Evolutionary conservation across 352 stramenopile genomes (phyloP), one percentile per base, ranked within the genome.

Genomic region (Blastocystis sp.): DNA sequence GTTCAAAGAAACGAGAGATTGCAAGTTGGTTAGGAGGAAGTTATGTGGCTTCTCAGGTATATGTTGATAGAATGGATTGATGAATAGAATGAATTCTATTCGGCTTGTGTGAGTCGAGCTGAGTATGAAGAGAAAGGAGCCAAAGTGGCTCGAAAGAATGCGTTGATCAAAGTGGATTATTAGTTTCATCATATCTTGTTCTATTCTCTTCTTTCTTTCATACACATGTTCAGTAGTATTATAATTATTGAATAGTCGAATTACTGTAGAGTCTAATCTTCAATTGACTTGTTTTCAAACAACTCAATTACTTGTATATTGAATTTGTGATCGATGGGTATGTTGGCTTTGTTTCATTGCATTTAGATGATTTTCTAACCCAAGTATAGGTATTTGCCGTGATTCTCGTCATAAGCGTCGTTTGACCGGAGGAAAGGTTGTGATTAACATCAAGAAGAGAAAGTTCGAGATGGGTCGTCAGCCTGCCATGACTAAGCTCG

Each of bases 121-220:
- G 93, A 97, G 91, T 98, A 98, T 91, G 94, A 97, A 32, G 94
- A 98, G 88, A 94, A 98, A 91, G 94, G 94, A 6, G 93, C 94
- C 42, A 80, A 73, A 39, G 61, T 73, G 16, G 61, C 61, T 73
- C 61, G 61, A 14, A 73, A 73, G 61, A 73, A 73, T 46, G 61
- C 61, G 5, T n/a, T 73, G 9, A n/a, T 73, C 9, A 73, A 73
- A n/a, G 61, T 73, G 24, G 61, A 73, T 46, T 73, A 73, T 27
- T 73, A 27, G 61, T 73, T 29, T 39, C 6, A 52, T 11, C 24
- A 39, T 49, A 46, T n/a, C n/a, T 66, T 29, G 14, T 66, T n/a
- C 12, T 21, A 57, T 57, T 21, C 49, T 57, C 21, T 57, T 21
- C 21, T 57, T 57, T 12, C n/a, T n/a, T n/a, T n/a, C n/a, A n/a